Evolutionary conservation across 768 basidiomycete species (phyloP).

Genomic region (Kwoniella sp.): DNA sequence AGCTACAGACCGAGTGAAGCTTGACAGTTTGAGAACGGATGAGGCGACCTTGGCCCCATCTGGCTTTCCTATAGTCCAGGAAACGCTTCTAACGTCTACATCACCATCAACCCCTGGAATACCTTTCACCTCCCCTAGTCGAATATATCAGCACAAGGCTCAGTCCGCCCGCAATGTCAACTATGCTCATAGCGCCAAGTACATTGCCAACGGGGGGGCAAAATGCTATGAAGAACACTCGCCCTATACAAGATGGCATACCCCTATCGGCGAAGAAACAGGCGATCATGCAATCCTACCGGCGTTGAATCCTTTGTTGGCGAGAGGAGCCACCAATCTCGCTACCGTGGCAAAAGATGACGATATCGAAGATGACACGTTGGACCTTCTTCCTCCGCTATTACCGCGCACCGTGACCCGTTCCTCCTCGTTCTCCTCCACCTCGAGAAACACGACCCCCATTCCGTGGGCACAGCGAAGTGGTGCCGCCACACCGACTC

Average conservation of each 20-base stretch:
- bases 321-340: too few species aligned
- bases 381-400: conserved; percentile 16
- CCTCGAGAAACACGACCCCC: conserved; percentile 15
- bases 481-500: neutral
- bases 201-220: neutral
- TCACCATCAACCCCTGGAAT: neutral
- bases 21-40: too few species aligned
- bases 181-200: neutral
- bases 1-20: too few species aligned
- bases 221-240: neutral
- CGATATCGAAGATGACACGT: conserved; percentile 6
- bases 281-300: neutral
- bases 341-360: neutral
- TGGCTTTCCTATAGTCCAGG: neutral
- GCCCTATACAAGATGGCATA: neutral
- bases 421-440: conserved; percentile 10
- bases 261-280: neutral
- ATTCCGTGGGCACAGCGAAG: conserved; percentile 18
- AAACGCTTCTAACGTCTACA: neutral
- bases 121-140: neutral
- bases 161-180: conserved; percentile 9
- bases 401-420: conserved; percentile 16
- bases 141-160: conserved; percentile 8
- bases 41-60: neutral
- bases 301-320: too few species aligned